Percentiles rank a stretch among this genome's conserved stretches.
These are phyloP conservation scores for Chloris gayana DNA, from an alignment of 176 grass and related monocot genomes.

Conservation along the genomic window DNA sequence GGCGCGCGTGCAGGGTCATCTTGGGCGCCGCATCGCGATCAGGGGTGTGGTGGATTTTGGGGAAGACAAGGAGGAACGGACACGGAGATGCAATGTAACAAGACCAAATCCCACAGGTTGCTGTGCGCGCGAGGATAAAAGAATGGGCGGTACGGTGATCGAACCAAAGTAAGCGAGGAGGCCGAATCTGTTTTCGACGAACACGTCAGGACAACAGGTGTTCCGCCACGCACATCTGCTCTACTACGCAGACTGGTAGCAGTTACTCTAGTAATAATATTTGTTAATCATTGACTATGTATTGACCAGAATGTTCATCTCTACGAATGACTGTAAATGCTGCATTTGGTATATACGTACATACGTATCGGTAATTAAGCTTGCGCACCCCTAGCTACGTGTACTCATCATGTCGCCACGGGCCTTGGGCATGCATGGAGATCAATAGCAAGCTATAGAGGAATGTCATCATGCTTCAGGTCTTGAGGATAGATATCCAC, in stretches of 20 bases:
- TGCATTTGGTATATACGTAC: not conserved
- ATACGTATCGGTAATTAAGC: not conserved
- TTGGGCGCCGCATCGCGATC: slow-evolving; percentile 31
- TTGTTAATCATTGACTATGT: slow-evolving; percentile 15
- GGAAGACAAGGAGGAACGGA: slow-evolving; percentile 76
- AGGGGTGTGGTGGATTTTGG: slow-evolving; percentile 25
- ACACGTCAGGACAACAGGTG: slow-evolving; percentile 50
- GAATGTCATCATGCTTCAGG: slow-evolving; percentile 19
- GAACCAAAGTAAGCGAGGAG: slow-evolving; percentile 35
- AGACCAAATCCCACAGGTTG: slow-evolving; percentile 51
- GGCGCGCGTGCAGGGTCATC: slow-evolving; percentile 16
- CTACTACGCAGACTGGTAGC: not conserved
- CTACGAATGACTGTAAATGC: not conserved
- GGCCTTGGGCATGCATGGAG: slow-evolving; percentile 6
- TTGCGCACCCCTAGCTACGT: not conserved
- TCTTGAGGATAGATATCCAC: slow-evolving; percentile 8
- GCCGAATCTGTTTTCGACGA: slow-evolving; percentile 75
- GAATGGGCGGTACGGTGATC: slow-evolving; percentile 20
- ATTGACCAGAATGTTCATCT: slow-evolving; percentile 6
- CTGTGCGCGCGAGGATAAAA: slow-evolving; percentile 40
- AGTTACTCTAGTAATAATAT: not conserved
- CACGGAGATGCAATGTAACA: slow-evolving; percentile 48
- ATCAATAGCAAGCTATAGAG: not conserved
- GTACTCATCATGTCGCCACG: not conserved
- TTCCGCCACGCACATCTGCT: not conserved